Conservation (phyloP, 73 alveolate genomes). For the Uronychia binucleata region DNA sequence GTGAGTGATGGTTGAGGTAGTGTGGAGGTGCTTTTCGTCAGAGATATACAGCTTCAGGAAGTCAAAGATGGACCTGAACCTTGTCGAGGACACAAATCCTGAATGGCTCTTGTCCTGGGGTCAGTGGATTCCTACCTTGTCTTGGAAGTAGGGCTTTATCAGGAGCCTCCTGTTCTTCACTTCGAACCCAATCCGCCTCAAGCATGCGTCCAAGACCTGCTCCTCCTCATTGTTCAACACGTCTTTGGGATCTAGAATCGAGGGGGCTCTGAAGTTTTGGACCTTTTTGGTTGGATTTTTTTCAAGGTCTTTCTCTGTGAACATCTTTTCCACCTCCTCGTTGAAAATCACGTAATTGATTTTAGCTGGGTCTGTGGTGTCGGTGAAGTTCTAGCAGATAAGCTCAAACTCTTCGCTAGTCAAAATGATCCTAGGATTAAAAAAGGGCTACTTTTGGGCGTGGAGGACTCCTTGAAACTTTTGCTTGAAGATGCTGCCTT, state of each 20-base stretch:
- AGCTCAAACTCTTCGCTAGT: constrained; percentile 78
- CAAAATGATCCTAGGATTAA: constrained; percentile 49
- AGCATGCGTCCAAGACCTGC: constrained; percentile 71
- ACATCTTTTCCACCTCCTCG: constrained; percentile 89
- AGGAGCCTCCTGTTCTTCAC: constrained; percentile 78
- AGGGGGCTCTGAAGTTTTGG: constrained; percentile 72
- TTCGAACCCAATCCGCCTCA: constrained; percentile 85
- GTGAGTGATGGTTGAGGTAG: no score
- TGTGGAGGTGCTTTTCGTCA: constrained; percentile 80
- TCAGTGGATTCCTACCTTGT: constrained; percentile 51
- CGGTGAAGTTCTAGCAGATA: constrained; percentile 73
- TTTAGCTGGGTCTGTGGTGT: constrained; percentile 73
- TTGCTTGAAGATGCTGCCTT: constrained; percentile 84
- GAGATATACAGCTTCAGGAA: constrained; percentile 72
- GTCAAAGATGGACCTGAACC: constrained; percentile 87
- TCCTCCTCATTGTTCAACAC: constrained; percentile 86
- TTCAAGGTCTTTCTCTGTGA: constrained; percentile 89
- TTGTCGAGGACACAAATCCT: constrained; percentile 81
- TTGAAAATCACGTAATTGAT: constrained; percentile 82
- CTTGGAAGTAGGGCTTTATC: constrained; percentile 93
- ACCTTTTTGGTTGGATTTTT: constrained; percentile 85
- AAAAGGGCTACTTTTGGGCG: constrained; percentile 39
- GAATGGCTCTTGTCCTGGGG: constrained; percentile 73
- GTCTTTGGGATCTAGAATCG: constrained; percentile 92
- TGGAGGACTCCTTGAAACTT: constrained; percentile 92